Percentiles rank a stretch among this genome's conserved stretches.
Conservation (phyloP, 441 rosid species). For the Gossypium schwendimanii region DNA sequence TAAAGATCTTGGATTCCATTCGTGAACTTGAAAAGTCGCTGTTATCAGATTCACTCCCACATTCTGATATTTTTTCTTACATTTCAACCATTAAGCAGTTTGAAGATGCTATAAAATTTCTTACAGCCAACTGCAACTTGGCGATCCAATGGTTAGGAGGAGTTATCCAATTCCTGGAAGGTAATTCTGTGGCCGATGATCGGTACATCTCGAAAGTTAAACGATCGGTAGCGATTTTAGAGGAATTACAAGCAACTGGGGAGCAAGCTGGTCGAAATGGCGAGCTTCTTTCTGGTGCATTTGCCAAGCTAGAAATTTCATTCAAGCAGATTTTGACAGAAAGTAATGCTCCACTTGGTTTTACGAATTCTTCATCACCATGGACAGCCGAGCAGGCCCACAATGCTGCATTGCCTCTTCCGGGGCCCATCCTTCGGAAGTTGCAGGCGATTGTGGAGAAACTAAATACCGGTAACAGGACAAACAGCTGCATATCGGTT, state of each 20-base stretch:
- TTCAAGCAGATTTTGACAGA: constrained; percentile 43
- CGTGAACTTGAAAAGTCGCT: constrained; percentile 44
- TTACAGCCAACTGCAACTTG: constrained; percentile 49
- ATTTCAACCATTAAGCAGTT: constrained; percentile 43
- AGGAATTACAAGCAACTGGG: constrained; percentile 32
- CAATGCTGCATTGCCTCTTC: constrained; percentile 4
- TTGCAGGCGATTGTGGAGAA: constrained; percentile 40
- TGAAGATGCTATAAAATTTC: constrained; percentile 56
- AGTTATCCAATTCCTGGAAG: constrained; percentile 36
- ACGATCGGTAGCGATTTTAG: constrained; percentile 34
- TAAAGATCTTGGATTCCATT: constrained; percentile 42
- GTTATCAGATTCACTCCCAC: constrained; percentile 17
- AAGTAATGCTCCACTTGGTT: not conserved
- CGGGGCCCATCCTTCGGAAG: constrained; percentile 26
- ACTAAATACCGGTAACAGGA: constrained; percentile 29
- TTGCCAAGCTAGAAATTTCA: constrained; percentile 42
- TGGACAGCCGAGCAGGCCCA: constrained; percentile 7
- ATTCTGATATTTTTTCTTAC: constrained; percentile 29
- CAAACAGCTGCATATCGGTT: constrained; percentile 27
- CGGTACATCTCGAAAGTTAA: constrained; percentile 31
- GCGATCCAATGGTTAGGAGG: constrained; percentile 68
- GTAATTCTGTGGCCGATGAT: constrained; percentile 27
- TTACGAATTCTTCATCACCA: not conserved
- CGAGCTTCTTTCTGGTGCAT: constrained; percentile 30
- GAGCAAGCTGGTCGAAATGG: constrained; percentile 21